Evolutionary conservation across 306 rosid genomes (phyloP), one percentile per base, ranked within the genome.

Genomic region (Cucurbita maxima): DNA sequence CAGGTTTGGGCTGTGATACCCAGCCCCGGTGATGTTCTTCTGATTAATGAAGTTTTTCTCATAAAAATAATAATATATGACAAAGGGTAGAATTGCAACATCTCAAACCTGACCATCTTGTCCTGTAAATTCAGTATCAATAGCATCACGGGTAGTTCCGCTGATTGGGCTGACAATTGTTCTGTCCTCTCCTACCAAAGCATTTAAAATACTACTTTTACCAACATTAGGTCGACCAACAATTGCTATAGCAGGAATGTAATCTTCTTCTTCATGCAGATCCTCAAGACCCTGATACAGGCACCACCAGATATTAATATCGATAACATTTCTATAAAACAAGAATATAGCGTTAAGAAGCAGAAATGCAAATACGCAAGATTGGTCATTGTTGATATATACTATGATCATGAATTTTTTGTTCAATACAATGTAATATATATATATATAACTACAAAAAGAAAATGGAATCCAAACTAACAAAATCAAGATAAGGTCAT

Each of bases 201-300:
- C 97, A 78, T 94, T 94, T 84, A 94, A 87, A 86, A 94, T 94
- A 86, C 97, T 90, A 78, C 98, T 94, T 81, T 94, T 94, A 77
- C 98, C 97, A 80, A 94, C 98, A 90, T 94, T 94, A 68, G 98
- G 98, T 80, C 98, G 92, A 37, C 98, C 98, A 77, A 94, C 98
- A 84, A 94, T 90, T 66, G 98, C 87, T 77, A 94, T 83, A 74
- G 97, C 86, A 7, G 98, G 98, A 76, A 94, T 80, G 83, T 94
- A 94, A 37, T 87, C 92, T 79, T 88, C 86, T 83, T 85, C 88
- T 75, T 83, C 91, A 43, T 38, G 82, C 61, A 73, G 52, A 66
- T 59, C 82, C 58, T 78, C 81, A 14, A 81, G 80, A 72, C 76
- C 84, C 98, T 94, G 73, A 76, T 15, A 14, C 41, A 58, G 43